These are phyloP conservation scores for Orbilia ellipsospora DNA, from an alignment of 2,329 filamentous ascomycete species.

Conservation along the genomic window DNA sequence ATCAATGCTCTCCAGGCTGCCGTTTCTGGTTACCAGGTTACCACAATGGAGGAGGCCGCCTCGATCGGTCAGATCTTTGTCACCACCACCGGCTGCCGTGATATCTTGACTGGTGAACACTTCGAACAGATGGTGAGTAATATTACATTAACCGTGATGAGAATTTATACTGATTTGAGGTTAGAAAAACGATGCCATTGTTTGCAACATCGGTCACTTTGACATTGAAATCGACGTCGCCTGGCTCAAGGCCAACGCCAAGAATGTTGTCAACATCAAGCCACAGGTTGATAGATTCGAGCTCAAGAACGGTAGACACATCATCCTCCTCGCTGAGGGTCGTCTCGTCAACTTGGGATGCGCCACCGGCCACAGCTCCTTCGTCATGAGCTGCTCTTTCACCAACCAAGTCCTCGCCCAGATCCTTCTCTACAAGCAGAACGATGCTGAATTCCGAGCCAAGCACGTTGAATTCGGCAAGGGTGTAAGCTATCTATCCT, in stretches of 20 bases:
- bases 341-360: constrained; percentile 99
- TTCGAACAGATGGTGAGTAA: constrained; percentile 80
- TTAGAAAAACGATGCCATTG: constrained; percentile 87
- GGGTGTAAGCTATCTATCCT: constrained; percentile 61
- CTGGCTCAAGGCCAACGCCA: constrained; percentile 86
- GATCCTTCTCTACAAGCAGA: constrained; percentile 96
- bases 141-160: neutral
- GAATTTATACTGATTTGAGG: neutral
- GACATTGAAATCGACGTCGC: constrained; percentile 99
- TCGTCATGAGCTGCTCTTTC: constrained; percentile 99
- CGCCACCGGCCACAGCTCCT: constrained; percentile 98
- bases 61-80: constrained; percentile 94
- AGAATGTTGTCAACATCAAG: constrained; percentile 98
- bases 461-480: constrained; percentile 98
- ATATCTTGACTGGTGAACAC: constrained; percentile 91
- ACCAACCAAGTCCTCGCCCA: constrained; percentile 99
- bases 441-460: constrained; percentile 84
- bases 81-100: constrained; percentile 98
- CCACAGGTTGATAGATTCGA: constrained; percentile 98
- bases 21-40: constrained; percentile 96
- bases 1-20: constrained; percentile 99
- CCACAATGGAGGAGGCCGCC: constrained; percentile 97
- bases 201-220: constrained; percentile 99
- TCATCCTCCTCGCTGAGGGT: constrained; percentile 98
- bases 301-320: constrained; percentile 92